Evolutionary conservation across 768 basidiomycete genomes (phyloP).

Genomic region (Calvatia gigantea): DNA sequence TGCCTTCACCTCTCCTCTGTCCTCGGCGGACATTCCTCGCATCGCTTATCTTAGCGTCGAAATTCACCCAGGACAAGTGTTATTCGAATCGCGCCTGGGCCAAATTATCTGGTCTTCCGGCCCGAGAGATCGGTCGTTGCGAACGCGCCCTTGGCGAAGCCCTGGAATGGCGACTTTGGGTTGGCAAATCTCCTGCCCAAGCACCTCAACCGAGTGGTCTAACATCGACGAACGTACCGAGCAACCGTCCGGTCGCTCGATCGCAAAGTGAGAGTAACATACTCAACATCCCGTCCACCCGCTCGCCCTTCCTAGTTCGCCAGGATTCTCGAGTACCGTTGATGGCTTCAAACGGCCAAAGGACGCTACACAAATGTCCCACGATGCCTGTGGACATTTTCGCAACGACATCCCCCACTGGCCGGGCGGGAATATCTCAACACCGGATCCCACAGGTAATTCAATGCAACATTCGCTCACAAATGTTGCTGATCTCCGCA

Average conservation of each 20-base stretch:
- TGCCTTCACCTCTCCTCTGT: conserved; percentile 83
- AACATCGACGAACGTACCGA: conserved; percentile 14
- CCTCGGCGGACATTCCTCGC: conserved; percentile 88
- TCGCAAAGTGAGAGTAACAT: conserved; percentile 48
- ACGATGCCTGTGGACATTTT: conserved; percentile 8
- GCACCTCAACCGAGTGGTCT: conserved; percentile 20
- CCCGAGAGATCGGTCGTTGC: conserved; percentile 82
- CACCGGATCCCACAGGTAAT: conserved; percentile 7
- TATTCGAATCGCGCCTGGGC: conserved; percentile 96
- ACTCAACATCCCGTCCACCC: conserved; percentile 14
- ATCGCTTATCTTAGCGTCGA: conserved; percentile 83
- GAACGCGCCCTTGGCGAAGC: conserved; percentile 86
- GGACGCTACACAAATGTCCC: conserved; percentile 33
- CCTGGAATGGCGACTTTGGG: conserved; percentile 91
- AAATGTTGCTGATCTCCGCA: background rate
- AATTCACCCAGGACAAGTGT: conserved; percentile 90
- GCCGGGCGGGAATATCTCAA: background rate
- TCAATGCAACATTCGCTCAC: background rate
- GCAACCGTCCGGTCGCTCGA: conserved; percentile 39
- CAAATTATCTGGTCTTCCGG: conserved; percentile 84
- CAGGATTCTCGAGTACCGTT: conserved; percentile 2
- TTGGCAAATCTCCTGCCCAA: conserved; percentile 57
- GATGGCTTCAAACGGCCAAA: background rate
- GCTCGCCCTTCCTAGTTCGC: conserved; percentile 22
- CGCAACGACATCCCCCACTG: background rate